Base-by-base conservation (phyloP, 805 yeast genomes). In the Suhomyces prunicola region DNA sequence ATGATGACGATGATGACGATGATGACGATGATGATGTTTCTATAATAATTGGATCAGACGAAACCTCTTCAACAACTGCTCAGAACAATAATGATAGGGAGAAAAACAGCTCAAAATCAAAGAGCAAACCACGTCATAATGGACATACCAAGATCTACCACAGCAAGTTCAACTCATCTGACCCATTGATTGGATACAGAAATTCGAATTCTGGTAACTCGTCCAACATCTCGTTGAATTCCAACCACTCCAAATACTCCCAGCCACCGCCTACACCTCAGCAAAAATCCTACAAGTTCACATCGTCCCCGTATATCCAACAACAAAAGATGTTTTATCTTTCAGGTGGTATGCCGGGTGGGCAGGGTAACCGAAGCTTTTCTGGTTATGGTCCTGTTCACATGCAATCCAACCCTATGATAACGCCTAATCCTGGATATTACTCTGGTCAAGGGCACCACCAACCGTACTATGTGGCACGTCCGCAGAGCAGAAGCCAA, bases 1-100 rank as follows among this genome's bases (percentile, higher is more conserved):
- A 63, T 29, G 33, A 12, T 27, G 66, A 63, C 2, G 65, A 65
- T 24, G 69, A 66, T 5, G 73, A 65, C 17, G 72, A 64, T 5
- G 73, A 66, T 17, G 72, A 67, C 15, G 72, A 70, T 22, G 77
- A 72, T 47, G 76, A 72, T 44, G 66, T 71, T 9, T 69, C 76
- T 4, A 72, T 73, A 24, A 67, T 73, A 35, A 71, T 73, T 50
- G 73, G 69, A 10, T 63, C 75, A 3, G 74, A 71, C 39, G 71
- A 66, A 50, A 59, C 66, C 10, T 40, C 64, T 8, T 58, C 63
- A 1, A 59, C 64, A n/a, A 57, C 63, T n/a, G 58, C 60, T 9
- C 54, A 53, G 29, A 60, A 57, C 49, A 56, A 56, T 19, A 47
- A 51, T 44, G 29, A 9, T 12, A 12, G 29, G 8, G 27, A 22